Base-by-base conservation (phyloP, 371 early-diverging fungal species). In the Mucor indicus region DNA sequence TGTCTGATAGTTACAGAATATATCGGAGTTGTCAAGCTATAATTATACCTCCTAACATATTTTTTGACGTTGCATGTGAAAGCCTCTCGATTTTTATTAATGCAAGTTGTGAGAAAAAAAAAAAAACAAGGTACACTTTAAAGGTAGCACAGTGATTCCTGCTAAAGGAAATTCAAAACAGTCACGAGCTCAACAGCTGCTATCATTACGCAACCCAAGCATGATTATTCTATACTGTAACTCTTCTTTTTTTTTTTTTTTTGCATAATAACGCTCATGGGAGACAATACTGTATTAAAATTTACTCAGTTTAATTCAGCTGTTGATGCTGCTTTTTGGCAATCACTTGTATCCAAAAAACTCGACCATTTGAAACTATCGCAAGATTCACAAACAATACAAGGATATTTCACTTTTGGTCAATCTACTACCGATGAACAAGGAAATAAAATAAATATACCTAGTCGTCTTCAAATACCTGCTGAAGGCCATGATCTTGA, bases 271-370 rank as follows among this genome's bases (percentile, higher is more conserved):
- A 60, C 50, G 32, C 55, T 23, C 51, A 53, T 29, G 12, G 30
- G 12, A 29, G 12, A 12, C 35, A 33, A 9, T 5, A 7, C 35
- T 24, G 64, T 87, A 22, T 72, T 96, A 10, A 92, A 90, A 63
- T 96, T 93, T 60, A 83, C 87, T 41, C 81, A 90, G 6, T 89
- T 92, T 60, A 64, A 70, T 21, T 91, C 91, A 23, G 86, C 88
- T 11, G 91, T 94, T 1, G 93, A 92, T 53, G 85, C 92, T 3
- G 77, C 91, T 25, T 95, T 96, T 59, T 96, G 96, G 96, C 87
- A 90, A 49, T 62, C 81, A 5, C 72, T 96, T 6, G 80, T 85
- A 0, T 67, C 76, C n/a, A 81, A 80, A 44, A 96, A 96, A 70
- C 80, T 96, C 44, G 83, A 95, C 57, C 60, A 81, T 20, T 80